Percentiles rank a stretch among this genome's conserved stretches.
Evolutionary conservation across 2,329 filamentous ascomycete genomes (phyloP).

Genomic region (Fusarium succisae): DNA sequence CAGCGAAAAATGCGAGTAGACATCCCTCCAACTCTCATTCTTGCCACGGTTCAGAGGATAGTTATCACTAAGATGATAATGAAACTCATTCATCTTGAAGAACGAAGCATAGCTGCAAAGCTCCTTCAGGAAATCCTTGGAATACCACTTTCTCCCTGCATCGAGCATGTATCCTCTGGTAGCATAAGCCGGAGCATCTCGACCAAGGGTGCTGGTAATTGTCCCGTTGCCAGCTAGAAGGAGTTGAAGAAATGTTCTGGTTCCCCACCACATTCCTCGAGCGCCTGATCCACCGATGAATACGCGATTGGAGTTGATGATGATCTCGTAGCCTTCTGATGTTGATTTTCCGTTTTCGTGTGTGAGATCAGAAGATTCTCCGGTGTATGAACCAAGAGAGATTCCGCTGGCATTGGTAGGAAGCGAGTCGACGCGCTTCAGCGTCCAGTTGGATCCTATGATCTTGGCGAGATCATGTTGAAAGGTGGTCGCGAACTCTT

Average conservation of each 20-base stretch:
- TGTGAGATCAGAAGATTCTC: background rate
- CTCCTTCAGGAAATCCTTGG: conserved; percentile 13
- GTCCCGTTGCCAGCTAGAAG: background rate
- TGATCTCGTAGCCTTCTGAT: conserved; percentile 16
- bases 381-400: background rate
- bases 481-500: conserved; percentile 7
- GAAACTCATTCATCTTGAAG: conserved; percentile 28
- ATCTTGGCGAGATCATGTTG: conserved; percentile 2
- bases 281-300: conserved; percentile 19
- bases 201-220: background rate
- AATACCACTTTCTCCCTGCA: conserved; percentile 21
- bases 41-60: conserved; percentile 22
- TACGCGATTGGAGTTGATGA: background rate
- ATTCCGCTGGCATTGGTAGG: background rate
- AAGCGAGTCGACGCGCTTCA: background rate
- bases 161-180: conserved; percentile 22
- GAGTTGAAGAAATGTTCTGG: conserved; percentile 13
- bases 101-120: conserved; percentile 21
- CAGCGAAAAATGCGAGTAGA: conserved; percentile 17
- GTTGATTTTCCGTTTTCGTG: conserved; percentile 2
- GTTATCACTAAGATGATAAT: conserved; percentile 21
- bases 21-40: conserved; percentile 16
- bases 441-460: conserved; percentile 6
- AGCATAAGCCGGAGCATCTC: conserved; percentile 10
- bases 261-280: conserved; percentile 24